Evolutionary conservation across 768 basidiomycete species (phyloP).

Genomic region (Tricholoma sp.): DNA sequence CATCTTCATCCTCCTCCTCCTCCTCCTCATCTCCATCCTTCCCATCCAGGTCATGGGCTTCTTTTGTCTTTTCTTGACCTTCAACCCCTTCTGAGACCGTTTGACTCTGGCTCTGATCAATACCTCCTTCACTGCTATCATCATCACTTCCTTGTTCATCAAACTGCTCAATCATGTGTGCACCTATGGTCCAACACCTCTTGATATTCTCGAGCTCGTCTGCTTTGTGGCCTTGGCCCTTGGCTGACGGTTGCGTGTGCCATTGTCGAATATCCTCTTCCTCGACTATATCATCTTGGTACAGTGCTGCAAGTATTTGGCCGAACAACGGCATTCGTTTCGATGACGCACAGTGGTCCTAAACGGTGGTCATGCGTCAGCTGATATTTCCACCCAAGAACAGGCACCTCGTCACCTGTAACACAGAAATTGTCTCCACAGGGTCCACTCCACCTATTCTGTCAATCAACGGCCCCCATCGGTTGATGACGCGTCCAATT

Average conservation of each 20-base stretch:
- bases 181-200: slow-evolving; percentile 67
- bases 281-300: slow-evolving; percentile 88
- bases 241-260: slow-evolving; percentile 58
- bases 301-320: slow-evolving; percentile 78
- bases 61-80: background rate
- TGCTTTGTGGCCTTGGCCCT: slow-evolving; percentile 42
- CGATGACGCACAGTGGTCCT: slow-evolving; percentile 65
- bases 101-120: background rate
- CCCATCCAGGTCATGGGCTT: slow-evolving; percentile 6
- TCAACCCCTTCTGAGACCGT: background rate
- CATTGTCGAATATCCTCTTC: slow-evolving; percentile 89
- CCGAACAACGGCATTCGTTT: slow-evolving; percentile 72
- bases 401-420: slow-evolving; percentile 54
- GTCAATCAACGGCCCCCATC: slow-evolving; percentile 84
- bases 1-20: slow-evolving; percentile 1
- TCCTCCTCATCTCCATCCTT: slow-evolving; percentile 6
- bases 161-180: slow-evolving; percentile 76
- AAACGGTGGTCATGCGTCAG: background rate
- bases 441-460: slow-evolving; percentile 80
- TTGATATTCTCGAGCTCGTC: slow-evolving; percentile 49
- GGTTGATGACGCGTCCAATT: slow-evolving; percentile 54
- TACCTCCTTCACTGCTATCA: slow-evolving; percentile 9
- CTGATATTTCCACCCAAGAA: background rate
- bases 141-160: slow-evolving; percentile 66
- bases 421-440: slow-evolving; percentile 69